A percentile compares a stretch with the other conserved stretches of the same genome.
These are phyloP conservation scores for Calycina marina DNA, from an alignment of 2,329 filamentous ascomycete genomes.

Conservation along the genomic window DNA sequence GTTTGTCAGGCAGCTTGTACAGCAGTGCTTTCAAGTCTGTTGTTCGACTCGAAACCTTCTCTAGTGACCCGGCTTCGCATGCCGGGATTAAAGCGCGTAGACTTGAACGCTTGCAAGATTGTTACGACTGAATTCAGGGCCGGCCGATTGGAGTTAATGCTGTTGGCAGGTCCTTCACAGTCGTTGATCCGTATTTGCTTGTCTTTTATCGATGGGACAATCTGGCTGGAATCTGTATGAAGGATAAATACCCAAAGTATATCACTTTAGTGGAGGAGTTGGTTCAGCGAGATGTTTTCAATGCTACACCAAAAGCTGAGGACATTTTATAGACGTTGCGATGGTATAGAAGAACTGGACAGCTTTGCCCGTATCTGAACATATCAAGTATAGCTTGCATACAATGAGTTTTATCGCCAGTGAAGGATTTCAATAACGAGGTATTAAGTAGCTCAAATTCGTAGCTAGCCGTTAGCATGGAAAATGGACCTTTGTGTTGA, in stretches of 20 bases:
- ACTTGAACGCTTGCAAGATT: conserved; percentile 12
- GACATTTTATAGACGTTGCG: neutral
- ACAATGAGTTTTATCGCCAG: too few species aligned
- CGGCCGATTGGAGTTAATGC: conserved; percentile 15
- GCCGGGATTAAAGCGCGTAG: conserved; percentile 13
- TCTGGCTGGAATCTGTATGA: conserved; percentile 11
- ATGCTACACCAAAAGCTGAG: neutral
- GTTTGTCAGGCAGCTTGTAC: conserved; percentile 23
- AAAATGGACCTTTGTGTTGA: too few species aligned
- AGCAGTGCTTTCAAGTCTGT: conserved; percentile 17
- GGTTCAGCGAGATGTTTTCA: neutral
- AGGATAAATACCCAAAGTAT: conserved; percentile 10
- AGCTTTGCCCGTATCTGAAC: too few species aligned
- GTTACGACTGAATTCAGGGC: conserved; percentile 17
- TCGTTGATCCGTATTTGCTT: conserved; percentile 23
- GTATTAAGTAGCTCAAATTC: too few species aligned
- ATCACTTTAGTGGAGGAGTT: conserved; percentile 9
- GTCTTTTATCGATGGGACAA: conserved; percentile 23
- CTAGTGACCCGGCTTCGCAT: conserved; percentile 11
- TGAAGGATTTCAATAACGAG: too few species aligned
- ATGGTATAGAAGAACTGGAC: neutral
- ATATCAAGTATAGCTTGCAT: too few species aligned
- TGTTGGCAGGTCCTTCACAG: conserved; percentile 21
- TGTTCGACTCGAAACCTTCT: conserved; percentile 17
- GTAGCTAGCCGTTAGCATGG: too few species aligned